Conservation (phyloP, 2,329 filamentous ascomycete species). For the Neocatenulostroma microsporum region DNA sequence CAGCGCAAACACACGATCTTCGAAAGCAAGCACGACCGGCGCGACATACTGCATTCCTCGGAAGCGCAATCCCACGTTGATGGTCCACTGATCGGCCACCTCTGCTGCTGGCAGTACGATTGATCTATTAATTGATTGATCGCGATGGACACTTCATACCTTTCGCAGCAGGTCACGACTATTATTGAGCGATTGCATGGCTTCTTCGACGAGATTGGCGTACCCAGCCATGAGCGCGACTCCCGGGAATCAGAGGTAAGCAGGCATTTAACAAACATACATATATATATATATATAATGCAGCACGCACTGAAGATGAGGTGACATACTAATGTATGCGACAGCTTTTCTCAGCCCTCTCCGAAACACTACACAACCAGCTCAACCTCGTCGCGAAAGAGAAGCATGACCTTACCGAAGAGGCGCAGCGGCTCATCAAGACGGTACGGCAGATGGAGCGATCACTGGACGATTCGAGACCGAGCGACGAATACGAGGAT, state of each 20-base stretch:
- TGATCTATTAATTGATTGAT: too few species aligned
- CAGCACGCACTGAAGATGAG: neutral
- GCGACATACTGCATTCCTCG: slow-evolving; percentile 15
- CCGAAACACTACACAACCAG: slow-evolving; percentile 85
- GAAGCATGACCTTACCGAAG: slow-evolving; percentile 83
- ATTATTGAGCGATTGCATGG: slow-evolving; percentile 90
- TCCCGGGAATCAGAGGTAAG: slow-evolving; percentile 78
- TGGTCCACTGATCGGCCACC: slow-evolving; percentile 13
- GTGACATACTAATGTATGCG: slow-evolving; percentile 7
- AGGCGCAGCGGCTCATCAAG: slow-evolving; percentile 76
- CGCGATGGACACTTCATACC: slow-evolving; percentile 79
- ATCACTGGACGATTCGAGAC: slow-evolving; percentile 70
- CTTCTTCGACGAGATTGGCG: slow-evolving; percentile 94
- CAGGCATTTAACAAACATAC: slow-evolving; percentile 1
- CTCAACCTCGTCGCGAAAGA: slow-evolving; percentile 77
- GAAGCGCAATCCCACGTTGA: slow-evolving; percentile 10
- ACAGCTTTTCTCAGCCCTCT: slow-evolving; percentile 84
- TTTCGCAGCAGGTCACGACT: slow-evolving; percentile 89
- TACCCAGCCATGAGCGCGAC: slow-evolving; percentile 88
- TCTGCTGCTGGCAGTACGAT: slow-evolving; percentile 26
- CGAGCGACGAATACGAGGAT: slow-evolving; percentile 55
- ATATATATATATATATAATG: neutral
- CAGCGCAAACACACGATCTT: too few species aligned
- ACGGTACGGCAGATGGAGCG: slow-evolving; percentile 89
- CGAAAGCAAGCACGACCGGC: slow-evolving; percentile 1